A percentile compares a stretch with the other conserved stretches of the same genome.
Evolutionary conservation across 1,284 basidiomycete genomes (phyloP).

Genomic region (Pascua guehoae): DNA sequence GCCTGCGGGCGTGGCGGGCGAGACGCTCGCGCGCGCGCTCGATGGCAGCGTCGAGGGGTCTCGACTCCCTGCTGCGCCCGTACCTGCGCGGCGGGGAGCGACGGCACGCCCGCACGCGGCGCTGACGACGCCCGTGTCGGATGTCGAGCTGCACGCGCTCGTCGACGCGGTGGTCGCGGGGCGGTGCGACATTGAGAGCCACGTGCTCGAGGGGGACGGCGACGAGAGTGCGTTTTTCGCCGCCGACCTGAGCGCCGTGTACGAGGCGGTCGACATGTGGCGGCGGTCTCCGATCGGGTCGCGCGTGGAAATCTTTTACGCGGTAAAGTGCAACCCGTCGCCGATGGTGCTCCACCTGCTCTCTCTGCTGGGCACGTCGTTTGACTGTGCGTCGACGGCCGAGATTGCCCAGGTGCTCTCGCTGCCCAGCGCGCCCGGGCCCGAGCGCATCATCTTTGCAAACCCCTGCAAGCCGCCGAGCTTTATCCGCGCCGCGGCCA

Average conservation of each 20-base stretch:
- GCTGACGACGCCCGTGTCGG: conserved; percentile 23
- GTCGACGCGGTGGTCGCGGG: conserved; percentile 31
- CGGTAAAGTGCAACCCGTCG: conserved; percentile 97
- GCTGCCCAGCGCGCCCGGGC: conserved; percentile 57
- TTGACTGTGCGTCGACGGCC: conserved; percentile 96
- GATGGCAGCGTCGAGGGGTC: conserved; percentile 28
- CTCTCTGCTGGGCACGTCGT: conserved; percentile 82
- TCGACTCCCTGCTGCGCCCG: conserved; percentile 25
- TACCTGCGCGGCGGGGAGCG: conserved; percentile 10
- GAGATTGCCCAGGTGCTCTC: conserved; percentile 83
- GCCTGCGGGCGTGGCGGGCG: conserved; percentile 4
- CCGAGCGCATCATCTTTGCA: conserved; percentile 84
- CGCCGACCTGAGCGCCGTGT: conserved; percentile 85
- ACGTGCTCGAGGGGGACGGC: conserved; percentile 19
- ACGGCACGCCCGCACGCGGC: conserved; percentile 25
- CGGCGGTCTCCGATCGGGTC: conserved; percentile 62
- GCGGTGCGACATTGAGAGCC: conserved; percentile 14
- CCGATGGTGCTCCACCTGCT: conserved; percentile 87
- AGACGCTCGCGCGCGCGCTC: conserved; percentile 35
- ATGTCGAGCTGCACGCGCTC: conserved; percentile 35
- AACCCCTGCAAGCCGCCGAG: conserved; percentile 98
- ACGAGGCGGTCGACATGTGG: conserved; percentile 84
- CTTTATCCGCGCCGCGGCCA: conserved; percentile 81
- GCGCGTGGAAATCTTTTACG: conserved; percentile 87
- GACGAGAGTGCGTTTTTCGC: conserved; percentile 92